phyloP scores from a whole-genome alignment of 495 filamentous ascomycete species.

The Daldinia decipiens region DNA sequence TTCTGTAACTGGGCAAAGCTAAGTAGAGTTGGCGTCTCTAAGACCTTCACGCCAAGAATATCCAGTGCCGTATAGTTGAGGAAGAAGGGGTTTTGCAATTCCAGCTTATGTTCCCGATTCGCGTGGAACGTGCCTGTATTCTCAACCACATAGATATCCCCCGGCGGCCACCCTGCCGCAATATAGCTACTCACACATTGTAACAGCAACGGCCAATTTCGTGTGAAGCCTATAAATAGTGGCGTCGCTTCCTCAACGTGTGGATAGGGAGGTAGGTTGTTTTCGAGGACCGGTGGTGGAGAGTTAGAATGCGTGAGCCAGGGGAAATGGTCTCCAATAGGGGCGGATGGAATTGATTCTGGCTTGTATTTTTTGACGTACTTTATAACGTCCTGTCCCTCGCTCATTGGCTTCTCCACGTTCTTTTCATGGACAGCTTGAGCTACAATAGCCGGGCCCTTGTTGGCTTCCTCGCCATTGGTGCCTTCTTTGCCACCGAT shows the following conservation, averaged over 20 bases:
- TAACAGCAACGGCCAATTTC: conserved; percentile 67
- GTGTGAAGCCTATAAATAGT: conserved; percentile 68
- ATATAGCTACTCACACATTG: conserved; percentile 68
- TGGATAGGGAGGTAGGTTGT: conserved; percentile 51
- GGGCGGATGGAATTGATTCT: conserved; percentile 29
- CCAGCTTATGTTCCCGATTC: conserved; percentile 59
- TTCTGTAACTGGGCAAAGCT: conserved; percentile 72
- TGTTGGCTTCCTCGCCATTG: conserved; percentile 4
- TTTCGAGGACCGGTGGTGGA: conserved; percentile 44
- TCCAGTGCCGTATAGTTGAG: conserved; percentile 65
- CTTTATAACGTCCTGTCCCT: neutral
- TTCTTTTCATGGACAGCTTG: conserved; percentile 37
- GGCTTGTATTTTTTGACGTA: conserved; percentile 47
- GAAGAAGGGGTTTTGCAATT: conserved; percentile 70
- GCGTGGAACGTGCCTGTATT: conserved; percentile 69
- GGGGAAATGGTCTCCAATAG: conserved; percentile 47
- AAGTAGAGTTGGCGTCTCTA: conserved; percentile 67
- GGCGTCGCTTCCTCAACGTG: conserved; percentile 59
- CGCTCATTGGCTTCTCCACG: conserved; percentile 32
- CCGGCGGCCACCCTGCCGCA: conserved; percentile 68
- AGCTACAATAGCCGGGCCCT: conserved; percentile 25
- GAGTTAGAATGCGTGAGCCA: conserved; percentile 37
- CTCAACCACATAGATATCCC: conserved; percentile 69
- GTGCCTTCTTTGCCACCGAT: conserved; percentile 9
- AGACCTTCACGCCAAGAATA: conserved; percentile 64